Percentiles rank a stretch among this genome's conserved stretches.
These are phyloP conservation scores for Neocatenulostroma microsporum DNA, from an alignment of 2,329 filamentous ascomycete genomes.

Conservation along the genomic window DNA sequence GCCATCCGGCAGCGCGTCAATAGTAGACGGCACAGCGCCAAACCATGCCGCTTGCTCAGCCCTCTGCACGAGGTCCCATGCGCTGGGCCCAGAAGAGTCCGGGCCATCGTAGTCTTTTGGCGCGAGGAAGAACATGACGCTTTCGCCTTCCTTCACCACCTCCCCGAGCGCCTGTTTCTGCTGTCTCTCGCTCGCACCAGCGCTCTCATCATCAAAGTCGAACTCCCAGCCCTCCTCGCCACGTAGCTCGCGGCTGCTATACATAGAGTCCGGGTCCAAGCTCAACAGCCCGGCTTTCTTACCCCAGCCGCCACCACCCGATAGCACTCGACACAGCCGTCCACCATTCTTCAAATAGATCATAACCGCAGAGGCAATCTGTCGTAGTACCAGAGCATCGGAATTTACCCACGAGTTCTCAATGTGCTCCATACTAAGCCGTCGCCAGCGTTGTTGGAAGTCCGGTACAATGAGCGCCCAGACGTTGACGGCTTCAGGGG, in stretches of 20 bases:
- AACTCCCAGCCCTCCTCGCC: conserved; percentile 51
- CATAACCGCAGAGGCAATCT: not conserved
- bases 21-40: conserved; percentile 39
- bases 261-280: conserved; percentile 60
- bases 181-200: conserved; percentile 26
- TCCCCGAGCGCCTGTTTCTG: conserved; percentile 41
- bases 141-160: conserved; percentile 56
- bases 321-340: conserved; percentile 50
- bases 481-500: conserved; percentile 50
- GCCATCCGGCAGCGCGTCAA: conserved; percentile 29
- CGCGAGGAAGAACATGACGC: conserved; percentile 58
- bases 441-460: conserved; percentile 5
- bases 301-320: conserved; percentile 80
- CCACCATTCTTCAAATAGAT: not conserved
- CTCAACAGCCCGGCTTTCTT: conserved; percentile 70
- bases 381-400: not conserved
- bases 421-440: not conserved
- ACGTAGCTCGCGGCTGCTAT: conserved; percentile 45
- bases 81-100: not conserved
- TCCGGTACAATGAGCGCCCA: conserved; percentile 64
- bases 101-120: conserved; percentile 16
- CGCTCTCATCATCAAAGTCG: conserved; percentile 28
- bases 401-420: not conserved
- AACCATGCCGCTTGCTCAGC: conserved; percentile 19
- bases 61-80: conserved; percentile 7